Conservation (phyloP, 2,329 filamentous ascomycete genomes). For the Hirsutella minnesotensis region DNA sequence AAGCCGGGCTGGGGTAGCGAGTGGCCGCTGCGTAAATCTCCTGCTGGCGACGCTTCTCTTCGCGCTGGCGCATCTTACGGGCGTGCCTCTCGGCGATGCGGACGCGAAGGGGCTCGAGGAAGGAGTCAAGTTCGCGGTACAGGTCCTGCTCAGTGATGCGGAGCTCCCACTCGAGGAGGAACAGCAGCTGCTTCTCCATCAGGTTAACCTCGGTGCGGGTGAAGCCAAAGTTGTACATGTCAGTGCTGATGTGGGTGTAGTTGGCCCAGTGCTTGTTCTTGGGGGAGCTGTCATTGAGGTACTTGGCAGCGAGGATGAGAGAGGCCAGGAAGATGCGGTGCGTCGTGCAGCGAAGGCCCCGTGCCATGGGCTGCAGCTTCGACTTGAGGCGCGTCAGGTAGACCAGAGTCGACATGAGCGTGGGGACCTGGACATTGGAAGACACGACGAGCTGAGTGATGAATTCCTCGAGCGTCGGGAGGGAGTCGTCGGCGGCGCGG, state of each 20-base stretch:
- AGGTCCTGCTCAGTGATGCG: slow-evolving; percentile 77
- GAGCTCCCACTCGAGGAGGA: slow-evolving; percentile 89
- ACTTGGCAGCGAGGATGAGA: slow-evolving; percentile 84
- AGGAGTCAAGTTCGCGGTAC: slow-evolving; percentile 74
- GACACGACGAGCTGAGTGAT: slow-evolving; percentile 83
- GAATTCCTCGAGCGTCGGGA: slow-evolving; percentile 81
- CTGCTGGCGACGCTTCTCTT: slow-evolving; percentile 30
- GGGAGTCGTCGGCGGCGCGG: slow-evolving; percentile 33
- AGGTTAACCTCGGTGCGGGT: slow-evolving; percentile 92
- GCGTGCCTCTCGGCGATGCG: slow-evolving; percentile 39
- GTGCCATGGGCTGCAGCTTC: slow-evolving; percentile 83
- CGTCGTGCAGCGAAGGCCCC: slow-evolving; percentile 90
- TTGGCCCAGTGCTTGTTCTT: slow-evolving; percentile 99
- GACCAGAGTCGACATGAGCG: slow-evolving; percentile 91
- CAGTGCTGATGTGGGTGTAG: slow-evolving; percentile 69
- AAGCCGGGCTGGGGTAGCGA: slow-evolving; percentile 33
- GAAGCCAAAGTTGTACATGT: slow-evolving; percentile 66
- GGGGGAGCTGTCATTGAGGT: slow-evolving; percentile 93
- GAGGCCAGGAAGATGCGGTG: slow-evolving; percentile 94
- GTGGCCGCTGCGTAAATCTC: slow-evolving; percentile 21
- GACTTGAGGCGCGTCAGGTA: slow-evolving; percentile 79
- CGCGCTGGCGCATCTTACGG: slow-evolving; percentile 36
- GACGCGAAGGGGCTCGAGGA: slow-evolving; percentile 72
- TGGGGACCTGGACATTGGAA: slow-evolving; percentile 94
- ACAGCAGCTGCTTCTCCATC: slow-evolving; percentile 98